Evolutionary conservation across 2,329 filamentous ascomycete species (phyloP).

Genomic region (Fusarium nematophilum): DNA sequence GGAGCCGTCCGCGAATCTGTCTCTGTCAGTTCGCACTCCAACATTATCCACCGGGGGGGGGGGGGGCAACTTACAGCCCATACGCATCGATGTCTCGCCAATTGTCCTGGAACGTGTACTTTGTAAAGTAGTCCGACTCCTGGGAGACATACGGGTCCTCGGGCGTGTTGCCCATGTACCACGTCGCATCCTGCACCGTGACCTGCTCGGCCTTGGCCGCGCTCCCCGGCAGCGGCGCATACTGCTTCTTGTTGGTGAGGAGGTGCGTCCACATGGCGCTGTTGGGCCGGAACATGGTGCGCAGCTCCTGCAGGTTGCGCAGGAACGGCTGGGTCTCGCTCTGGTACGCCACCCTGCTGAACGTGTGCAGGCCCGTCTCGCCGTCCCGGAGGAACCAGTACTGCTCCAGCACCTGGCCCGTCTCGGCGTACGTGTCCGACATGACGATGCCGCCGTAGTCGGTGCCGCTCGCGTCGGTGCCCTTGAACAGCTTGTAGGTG

Average conservation of each 20-base stretch:
- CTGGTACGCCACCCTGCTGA: conserved; percentile 69
- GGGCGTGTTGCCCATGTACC: conserved; percentile 66
- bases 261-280: conserved; percentile 71
- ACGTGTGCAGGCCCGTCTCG: conserved; percentile 72
- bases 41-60: neutral
- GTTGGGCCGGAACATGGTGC: conserved; percentile 71
- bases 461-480: conserved; percentile 59
- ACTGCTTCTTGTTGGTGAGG: conserved; percentile 65
- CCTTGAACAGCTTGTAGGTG: conserved; percentile 57
- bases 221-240: conserved; percentile 58
- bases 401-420: conserved; percentile 70
- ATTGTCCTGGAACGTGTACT: conserved; percentile 70
- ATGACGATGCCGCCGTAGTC: conserved; percentile 69
- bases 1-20: conserved; percentile 50
- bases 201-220: conserved; percentile 53
- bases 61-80: conserved; percentile 53
- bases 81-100: conserved; percentile 70
- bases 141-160: conserved; percentile 66
- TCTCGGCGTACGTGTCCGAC: conserved; percentile 67
- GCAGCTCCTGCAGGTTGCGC: conserved; percentile 69
- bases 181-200: conserved; percentile 72
- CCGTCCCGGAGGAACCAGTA: conserved; percentile 73
- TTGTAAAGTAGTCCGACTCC: conserved; percentile 72
- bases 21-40: conserved; percentile 6
- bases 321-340: conserved; percentile 67